Base-by-base conservation (phyloP, 768 basidiomycete genomes). In the Hysterangium stoloniferum region DNA sequence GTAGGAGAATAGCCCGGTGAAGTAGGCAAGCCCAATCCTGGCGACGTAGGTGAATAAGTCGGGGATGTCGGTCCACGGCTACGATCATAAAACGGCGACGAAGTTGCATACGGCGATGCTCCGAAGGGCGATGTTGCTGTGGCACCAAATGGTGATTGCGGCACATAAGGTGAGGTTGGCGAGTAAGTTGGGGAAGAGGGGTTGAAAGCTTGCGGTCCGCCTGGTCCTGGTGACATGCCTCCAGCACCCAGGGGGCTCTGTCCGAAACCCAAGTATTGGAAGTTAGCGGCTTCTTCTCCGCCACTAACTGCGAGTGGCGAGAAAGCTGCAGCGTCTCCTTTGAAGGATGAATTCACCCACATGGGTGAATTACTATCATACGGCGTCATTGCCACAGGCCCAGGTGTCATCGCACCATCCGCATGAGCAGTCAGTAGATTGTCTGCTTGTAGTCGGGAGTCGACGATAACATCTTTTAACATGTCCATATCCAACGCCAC, bases 391-490 rank as follows among this genome's bases (percentile, higher is more conserved):
- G 86, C 90, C 6, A 89, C 88, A 61, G 88, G 86, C 20, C 86
- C 88, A 2, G 89, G 89, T 0, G 90, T 92, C 80, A 93, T 93
- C 19, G 85, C 89, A 24, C 86, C 88, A 43, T 93, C 91, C 2
- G 78, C 76, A 50, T 84, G 86, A 3, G 84, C 80, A 6, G 82
- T 77, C 43, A 92, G 71, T 76, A 87, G 81, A 6, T 77, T 80
- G 58, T 88, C 86, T 3, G 88, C 84, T 0, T 91, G 91, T 15
- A 96, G 72, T 22, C 93, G 86, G 61, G 95, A 92, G 64, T 99
- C 96, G 44, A 97, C 87, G 48, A 97, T 92, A 34, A 96, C 94
- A 53, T 98, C 95, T 74, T 96, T 96, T 60, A 99, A 74, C 92
- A 98, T 95, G 58, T 94, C 88, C 60, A 97, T 89, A 65, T 99